Evolutionary conservation across 179 eudicot genomes (phyloP).

Genomic region (Vitellaria paradoxa): DNA sequence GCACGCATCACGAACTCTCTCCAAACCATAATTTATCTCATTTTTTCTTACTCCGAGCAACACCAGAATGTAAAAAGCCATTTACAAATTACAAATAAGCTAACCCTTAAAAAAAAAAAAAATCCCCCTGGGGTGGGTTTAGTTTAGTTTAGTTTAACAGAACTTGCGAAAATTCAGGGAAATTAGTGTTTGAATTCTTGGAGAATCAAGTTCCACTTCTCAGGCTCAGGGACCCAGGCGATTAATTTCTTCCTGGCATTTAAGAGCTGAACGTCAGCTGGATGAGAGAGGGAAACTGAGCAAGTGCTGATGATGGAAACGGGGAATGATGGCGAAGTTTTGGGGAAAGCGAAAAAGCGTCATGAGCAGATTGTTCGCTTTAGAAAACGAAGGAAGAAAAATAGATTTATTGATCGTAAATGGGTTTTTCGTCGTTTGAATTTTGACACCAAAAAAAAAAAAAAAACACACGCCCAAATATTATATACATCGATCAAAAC

Average conservation of each 20-base stretch:
- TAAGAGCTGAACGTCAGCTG: constrained; percentile 1
- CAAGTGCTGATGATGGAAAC: constrained; percentile 8
- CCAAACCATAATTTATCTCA: no score
- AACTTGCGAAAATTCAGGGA: not conserved
- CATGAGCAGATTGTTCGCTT: constrained; percentile 14
- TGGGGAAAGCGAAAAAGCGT: not conserved
- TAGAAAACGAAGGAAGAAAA: constrained; percentile 8
- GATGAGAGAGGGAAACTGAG: not conserved
- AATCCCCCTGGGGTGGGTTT: no score
- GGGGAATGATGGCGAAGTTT: not conserved
- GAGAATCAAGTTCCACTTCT: not conserved
- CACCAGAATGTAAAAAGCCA: no score
- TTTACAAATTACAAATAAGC: no score
- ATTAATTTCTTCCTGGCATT: no score
- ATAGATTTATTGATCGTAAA: no score
- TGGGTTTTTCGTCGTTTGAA: no score
- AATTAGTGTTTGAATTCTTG: not conserved
- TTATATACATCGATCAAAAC: not conserved
- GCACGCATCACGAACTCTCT: no score
- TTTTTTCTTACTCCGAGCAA: no score
- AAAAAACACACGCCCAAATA: not conserved
- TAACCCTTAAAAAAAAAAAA: no score
- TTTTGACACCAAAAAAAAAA: not conserved
- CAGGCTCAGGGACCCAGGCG: no score
- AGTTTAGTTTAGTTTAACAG: not conserved